Evolutionary conservation across 2,329 filamentous ascomycete species (phyloP), one percentile per base, ranked within the genome.

Genomic region (Talaromyces sp.): DNA sequence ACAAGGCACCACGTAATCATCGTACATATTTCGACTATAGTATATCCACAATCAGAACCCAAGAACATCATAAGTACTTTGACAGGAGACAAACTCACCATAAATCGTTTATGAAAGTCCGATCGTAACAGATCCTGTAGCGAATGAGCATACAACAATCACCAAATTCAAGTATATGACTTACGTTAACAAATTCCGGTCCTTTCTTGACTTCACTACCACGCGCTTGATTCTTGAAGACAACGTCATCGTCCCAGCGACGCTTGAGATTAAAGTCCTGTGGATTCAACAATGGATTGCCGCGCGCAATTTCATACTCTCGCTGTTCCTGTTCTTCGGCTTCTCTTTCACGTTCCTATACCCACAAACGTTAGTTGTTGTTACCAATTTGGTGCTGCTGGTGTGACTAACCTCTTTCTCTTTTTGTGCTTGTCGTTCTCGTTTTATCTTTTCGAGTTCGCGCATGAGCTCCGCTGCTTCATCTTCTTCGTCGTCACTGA

Each of bases 141-240:
- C 31, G 19, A 33, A 37, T 62, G 10, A 62, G 59, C 28, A 37
- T 56, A 10, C 37, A 61, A 52, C 11, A n/a, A 51, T 37, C 50
- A 40, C 33, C 45, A 48, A 50, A 52, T 35, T n/a, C 19, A 19
- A 51, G n/a, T 33, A 17, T 10, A 25, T 31, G 21, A 78, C 86
- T 77, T 73, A 90, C 91, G 71, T 99, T 99, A 74, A 99, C 92
- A 77, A 99, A 99, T 75, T 96, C 92, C 78, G 93, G 95, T 78
- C 88, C 91, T 62, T 88, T 86, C 78, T 88, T 92, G 62, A 97
- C 91, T 70, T 97, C 93, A 0, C 92, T 96, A 8, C 93, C 94
- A 60, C 94, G 84, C 35, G 93, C 94, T 77, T 99, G 94, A 74
- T 99, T 99, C 80, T 96, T 97, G 78, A 99, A 99, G 2, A 99